A percentile compares a stretch with the other conserved stretches of the same genome.
phyloP scores from a whole-genome alignment of 2,329 filamentous ascomycete genomes.

The Meredithiella fracta region DNA sequence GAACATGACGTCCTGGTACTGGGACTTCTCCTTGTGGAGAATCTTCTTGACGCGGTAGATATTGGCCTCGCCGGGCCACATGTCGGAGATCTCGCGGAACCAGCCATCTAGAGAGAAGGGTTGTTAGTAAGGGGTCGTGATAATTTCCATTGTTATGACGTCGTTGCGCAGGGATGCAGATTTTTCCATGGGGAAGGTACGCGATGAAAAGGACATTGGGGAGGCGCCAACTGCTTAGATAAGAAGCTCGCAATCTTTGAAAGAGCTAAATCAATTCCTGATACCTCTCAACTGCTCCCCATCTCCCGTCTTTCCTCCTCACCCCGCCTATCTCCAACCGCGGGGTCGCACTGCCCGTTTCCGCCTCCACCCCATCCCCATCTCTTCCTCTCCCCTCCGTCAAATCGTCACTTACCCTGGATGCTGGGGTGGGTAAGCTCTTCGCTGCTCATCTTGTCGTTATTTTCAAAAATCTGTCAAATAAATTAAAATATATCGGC shows the following conservation, averaged over 20 bases:
- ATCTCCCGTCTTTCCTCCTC: no score
- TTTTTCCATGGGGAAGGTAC: background rate
- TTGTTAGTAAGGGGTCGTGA: constrained; percentile 4
- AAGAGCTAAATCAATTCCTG: no score
- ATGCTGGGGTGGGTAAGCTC: constrained; percentile 42
- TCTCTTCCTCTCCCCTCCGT: background rate
- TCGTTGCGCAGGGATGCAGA: constrained; percentile 1
- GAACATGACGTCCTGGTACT: constrained; percentile 98
- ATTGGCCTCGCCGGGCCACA: constrained; percentile 99
- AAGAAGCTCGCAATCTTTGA: no score
- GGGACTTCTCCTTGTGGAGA: constrained; percentile 95
- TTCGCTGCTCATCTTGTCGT: constrained; percentile 24
- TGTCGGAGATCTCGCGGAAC: constrained; percentile 97
- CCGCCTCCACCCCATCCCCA: background rate
- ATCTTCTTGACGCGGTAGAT: constrained; percentile 95
- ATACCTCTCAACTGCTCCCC: no score
- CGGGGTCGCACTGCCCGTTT: background rate
- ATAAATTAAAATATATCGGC: background rate
- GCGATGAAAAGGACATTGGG: background rate
- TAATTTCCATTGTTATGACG: background rate
- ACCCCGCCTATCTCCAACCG: background rate
- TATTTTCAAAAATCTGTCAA: background rate
- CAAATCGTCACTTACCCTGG: constrained; percentile 30
- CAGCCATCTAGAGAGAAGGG: constrained; percentile 61
- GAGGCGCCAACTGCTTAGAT: no score